These are phyloP conservation scores for Acidomyces sp. DNA, from an alignment of 495 filamentous ascomycete species.

Conservation along the genomic window DNA sequence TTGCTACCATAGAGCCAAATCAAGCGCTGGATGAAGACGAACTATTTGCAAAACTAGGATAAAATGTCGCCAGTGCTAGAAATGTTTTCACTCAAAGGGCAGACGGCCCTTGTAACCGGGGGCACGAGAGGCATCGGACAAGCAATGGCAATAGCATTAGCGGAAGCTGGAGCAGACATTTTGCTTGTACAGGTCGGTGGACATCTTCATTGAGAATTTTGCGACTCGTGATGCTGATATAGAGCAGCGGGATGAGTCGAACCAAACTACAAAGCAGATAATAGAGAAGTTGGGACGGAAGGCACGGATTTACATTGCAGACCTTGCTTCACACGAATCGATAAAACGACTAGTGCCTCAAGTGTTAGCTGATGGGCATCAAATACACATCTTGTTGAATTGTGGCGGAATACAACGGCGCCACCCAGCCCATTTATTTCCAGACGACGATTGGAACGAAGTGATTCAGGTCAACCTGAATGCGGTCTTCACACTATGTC, in stretches of 20 bases:
- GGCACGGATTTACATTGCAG: conserved; percentile 54
- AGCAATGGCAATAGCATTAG: conserved; percentile 65
- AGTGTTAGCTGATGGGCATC: conserved; percentile 45
- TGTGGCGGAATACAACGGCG: conserved; percentile 77
- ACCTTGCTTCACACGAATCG: conserved; percentile 49
- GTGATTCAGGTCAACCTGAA: conserved; percentile 78
- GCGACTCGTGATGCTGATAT: background rate
- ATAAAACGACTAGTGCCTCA: conserved; percentile 49
- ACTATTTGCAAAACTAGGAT: too few relatives aligned
- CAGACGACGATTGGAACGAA: conserved; percentile 69
- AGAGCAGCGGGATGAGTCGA: conserved; percentile 50
- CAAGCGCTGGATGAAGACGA: too few relatives aligned
- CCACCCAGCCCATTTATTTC: conserved; percentile 65
- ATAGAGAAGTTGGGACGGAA: conserved; percentile 55
- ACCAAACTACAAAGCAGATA: conserved; percentile 48
- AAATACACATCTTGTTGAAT: conserved; percentile 60
- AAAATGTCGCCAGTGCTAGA: conserved; percentile 27
- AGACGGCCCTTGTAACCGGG: conserved; percentile 76
- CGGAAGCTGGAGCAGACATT: conserved; percentile 75
- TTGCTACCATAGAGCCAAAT: too few relatives aligned
- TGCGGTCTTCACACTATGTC: conserved; percentile 68
- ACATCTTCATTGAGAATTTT: background rate
- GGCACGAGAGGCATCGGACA: conserved; percentile 81
- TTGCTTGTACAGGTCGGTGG: conserved; percentile 43
- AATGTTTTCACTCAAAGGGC: conserved; percentile 36